Conservation (phyloP, 2,329 filamentous ascomycete species). For the Zopfia rhizophila region DNA sequence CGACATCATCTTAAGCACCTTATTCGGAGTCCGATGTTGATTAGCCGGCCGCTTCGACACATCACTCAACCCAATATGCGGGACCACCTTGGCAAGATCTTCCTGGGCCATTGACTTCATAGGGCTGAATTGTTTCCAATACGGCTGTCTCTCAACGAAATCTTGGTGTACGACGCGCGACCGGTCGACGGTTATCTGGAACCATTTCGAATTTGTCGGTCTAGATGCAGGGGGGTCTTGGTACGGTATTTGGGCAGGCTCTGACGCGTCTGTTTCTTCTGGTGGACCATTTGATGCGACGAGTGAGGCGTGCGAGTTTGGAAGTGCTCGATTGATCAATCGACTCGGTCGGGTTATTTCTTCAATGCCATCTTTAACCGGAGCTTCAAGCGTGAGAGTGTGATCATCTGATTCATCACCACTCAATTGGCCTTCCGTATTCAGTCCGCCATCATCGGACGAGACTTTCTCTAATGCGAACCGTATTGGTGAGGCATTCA, state of each 20-base stretch:
- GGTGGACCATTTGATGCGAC: background rate
- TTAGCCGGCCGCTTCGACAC: constrained; percentile 47
- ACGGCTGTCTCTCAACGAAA: constrained; percentile 50
- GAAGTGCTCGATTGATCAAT: constrained; percentile 28
- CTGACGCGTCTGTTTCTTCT: background rate
- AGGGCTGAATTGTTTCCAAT: constrained; percentile 44
- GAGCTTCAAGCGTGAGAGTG: constrained; percentile 6
- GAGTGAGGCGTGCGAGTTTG: constrained; percentile 3
- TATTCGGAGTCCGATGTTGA: constrained; percentile 45
- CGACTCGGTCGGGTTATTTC: constrained; percentile 43
- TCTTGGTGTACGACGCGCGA: constrained; percentile 54
- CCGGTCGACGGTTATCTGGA: constrained; percentile 54
- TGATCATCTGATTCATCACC: constrained; percentile 26
- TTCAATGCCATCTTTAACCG: constrained; percentile 33
- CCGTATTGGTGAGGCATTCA: constrained; percentile 58
- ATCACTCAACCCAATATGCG: constrained; percentile 54
- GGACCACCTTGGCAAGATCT: constrained; percentile 54
- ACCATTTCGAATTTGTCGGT: constrained; percentile 45
- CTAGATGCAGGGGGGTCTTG: constrained; percentile 16
- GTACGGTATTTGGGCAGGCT: constrained; percentile 37
- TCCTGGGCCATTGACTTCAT: constrained; percentile 46
- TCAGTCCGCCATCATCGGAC: constrained; percentile 14
- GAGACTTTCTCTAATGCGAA: constrained; percentile 55
- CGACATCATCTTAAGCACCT: constrained; percentile 37
- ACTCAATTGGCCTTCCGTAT: constrained; percentile 5